A percentile compares a stretch with the other conserved stretches of the same genome.
Evolutionary conservation across 2,329 filamentous ascomycete genomes (phyloP).

Genomic region (Exophiala phaeomuriformis): DNA sequence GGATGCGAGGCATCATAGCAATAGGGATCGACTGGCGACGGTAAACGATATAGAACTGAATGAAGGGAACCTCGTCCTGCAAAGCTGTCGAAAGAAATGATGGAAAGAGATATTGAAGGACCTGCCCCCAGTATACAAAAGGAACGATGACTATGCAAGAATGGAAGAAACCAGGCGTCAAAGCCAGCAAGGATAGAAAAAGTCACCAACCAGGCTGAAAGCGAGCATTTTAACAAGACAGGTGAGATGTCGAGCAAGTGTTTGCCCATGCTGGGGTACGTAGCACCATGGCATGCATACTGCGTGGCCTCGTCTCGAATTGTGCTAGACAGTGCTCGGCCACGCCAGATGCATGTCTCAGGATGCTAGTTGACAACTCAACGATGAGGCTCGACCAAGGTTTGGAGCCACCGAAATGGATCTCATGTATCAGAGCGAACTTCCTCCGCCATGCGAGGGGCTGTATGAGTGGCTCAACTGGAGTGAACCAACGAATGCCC

Average conservation of each 20-base stretch:
- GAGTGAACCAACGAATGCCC: conserved; percentile 7
- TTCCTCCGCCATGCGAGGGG: conserved; percentile 10
- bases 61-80: conserved; percentile 1
- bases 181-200: conserved; percentile 16
- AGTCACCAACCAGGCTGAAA: conserved; percentile 13
- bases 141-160: conserved; percentile 8
- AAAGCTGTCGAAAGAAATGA: conserved; percentile 7
- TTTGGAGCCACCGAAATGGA: conserved; percentile 9
- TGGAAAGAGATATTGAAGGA: conserved; percentile 22
- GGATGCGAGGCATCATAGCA: conserved; percentile 21
- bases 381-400: conserved; percentile 7
- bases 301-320: conserved; percentile 17
- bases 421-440: conserved; percentile 10
- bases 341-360: conserved; percentile 22
- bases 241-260: not conserved
- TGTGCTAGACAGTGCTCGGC: conserved; percentile 11
- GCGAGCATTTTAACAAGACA: conserved; percentile 17
- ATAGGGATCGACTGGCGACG: conserved; percentile 16
- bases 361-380: conserved; percentile 12
- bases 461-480: conserved; percentile 7
- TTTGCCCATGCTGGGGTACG: not conserved
- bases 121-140: conserved; percentile 17
- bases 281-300: not conserved
- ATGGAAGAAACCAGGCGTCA: conserved; percentile 15
- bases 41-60: conserved; percentile 4